phyloP scores from a whole-genome alignment of 148 eudicot species.

The Agrostemma githago region DNA sequence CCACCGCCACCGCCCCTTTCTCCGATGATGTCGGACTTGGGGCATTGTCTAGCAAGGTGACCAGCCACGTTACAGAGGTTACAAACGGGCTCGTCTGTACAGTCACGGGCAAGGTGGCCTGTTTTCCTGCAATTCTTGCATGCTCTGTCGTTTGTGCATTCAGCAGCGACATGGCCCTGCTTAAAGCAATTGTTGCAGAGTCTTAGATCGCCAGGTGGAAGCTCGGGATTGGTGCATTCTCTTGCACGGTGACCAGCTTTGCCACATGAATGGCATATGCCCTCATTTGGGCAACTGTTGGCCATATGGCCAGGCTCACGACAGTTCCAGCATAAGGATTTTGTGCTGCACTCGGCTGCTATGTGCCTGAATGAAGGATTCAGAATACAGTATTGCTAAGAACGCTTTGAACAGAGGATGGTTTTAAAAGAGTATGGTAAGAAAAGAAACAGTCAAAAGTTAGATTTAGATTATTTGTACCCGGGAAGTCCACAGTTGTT shows the following conservation, averaged over 20 bases:
- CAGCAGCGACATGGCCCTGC: conserved; percentile 81
- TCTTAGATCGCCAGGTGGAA: conserved; percentile 87
- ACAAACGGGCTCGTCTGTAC: conserved; percentile 71
- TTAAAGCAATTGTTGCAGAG: conserved; percentile 95
- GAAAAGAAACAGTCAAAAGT: not conserved
- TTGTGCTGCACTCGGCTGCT: conserved; percentile 83
- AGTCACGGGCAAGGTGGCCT: conserved; percentile 79
- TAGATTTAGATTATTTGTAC: conserved; percentile 17
- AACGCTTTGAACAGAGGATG: not conserved
- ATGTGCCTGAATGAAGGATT: conserved; percentile 70
- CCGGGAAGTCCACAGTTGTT: conserved; percentile 59
- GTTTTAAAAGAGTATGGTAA: no score
- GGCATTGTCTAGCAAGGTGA: conserved; percentile 77
- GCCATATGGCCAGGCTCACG: conserved; percentile 94
- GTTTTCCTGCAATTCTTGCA: conserved; percentile 94
- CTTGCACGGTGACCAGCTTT: conserved; percentile 90
- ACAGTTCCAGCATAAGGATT: conserved; percentile 94
- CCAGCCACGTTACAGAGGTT: conserved; percentile 79
- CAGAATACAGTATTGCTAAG: not conserved
- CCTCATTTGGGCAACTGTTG: conserved; percentile 77
- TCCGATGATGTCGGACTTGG: conserved; percentile 40
- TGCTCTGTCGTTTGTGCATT: conserved; percentile 93
- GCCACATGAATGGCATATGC: conserved; percentile 97
- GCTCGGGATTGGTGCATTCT: conserved; percentile 74
- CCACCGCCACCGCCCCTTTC: conserved; percentile 41